phyloP scores from a whole-genome alignment of 257 asterid genomes.

The Lycium ferocissimum region DNA sequence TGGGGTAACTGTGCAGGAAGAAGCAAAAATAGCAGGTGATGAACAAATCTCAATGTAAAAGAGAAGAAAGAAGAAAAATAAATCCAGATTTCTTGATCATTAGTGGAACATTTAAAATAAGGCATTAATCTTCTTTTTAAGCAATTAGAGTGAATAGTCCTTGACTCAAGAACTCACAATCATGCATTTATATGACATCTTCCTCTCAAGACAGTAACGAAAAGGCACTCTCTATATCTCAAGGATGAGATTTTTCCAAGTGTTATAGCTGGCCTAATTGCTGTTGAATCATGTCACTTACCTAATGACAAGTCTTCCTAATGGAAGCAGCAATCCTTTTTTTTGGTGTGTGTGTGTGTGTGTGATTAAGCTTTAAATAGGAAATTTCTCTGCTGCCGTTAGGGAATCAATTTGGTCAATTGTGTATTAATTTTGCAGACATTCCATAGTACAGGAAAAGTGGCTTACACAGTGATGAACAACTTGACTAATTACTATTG shows the following conservation, averaged over 20 bases:
- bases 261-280: not conserved
- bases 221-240: not conserved
- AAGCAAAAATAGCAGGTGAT: not conserved
- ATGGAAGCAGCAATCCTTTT: not conserved
- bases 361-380: not conserved
- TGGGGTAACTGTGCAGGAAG: conserved; percentile 56
- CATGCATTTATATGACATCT: not conserved
- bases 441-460: conserved; percentile 1
- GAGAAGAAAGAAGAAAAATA: not conserved
- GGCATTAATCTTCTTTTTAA: not conserved
- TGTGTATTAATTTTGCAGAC: not conserved
- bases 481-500: not conserved
- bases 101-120: not conserved
- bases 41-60: not conserved
- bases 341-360: too few relatives aligned
- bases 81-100: not conserved
- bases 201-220: conserved; percentile 5
- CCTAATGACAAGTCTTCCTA: not conserved
- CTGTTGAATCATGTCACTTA: conserved; percentile 1
- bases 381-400: not conserved
- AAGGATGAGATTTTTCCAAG: not conserved
- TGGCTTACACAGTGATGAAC: not conserved
- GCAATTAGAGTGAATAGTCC: not conserved
- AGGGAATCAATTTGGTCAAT: not conserved
- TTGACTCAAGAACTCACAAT: not conserved